Base-by-base conservation (phyloP, 208 protist genomes). In the Acanthamoeba culbertsoni region DNA sequence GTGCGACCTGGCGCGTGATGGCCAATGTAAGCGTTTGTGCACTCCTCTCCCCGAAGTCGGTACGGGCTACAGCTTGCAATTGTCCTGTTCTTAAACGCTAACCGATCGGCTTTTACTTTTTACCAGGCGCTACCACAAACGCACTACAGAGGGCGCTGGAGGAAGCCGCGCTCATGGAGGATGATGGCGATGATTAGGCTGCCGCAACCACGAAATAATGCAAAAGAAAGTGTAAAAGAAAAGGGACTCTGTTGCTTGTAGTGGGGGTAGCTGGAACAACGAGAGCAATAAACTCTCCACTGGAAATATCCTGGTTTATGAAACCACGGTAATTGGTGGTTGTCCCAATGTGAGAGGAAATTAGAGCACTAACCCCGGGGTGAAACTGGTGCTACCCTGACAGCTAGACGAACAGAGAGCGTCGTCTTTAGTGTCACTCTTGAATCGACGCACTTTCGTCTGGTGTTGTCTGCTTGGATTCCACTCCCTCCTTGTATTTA, bases 51-150 rank as follows among this genome's bases (percentile, higher is more conserved):
- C 45, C 23, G 45, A 57, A 65, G 79, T 63, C n/a, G 79, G 79
- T 89, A 55, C 62, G 40, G 23, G 33, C 46, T 82, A 82, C 42
- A 35, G 16, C 46, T 82, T 42, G 8, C 35, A 33, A 10, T 28
- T 73, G 26, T 37, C 28, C 33, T 26, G n/a, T n/a, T n/a, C n/a
- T n/a, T n/a, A n/a, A n/a, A n/a, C n/a, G n/a, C n/a, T n/a, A n/a
- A n/a, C n/a, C n/a, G n/a, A n/a, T n/a, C n/a, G n/a, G n/a, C n/a
- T n/a, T n/a, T n/a, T n/a, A n/a, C n/a, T n/a, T n/a, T n/a, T n/a
- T 20, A 26, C 14, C 45, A 89, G 79, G 79, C 26, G 79, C 79
- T 48, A 89, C 79, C 79, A 89, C 79, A 37, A 89, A 89, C 79
- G 33, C 79, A 48, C 53, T 89, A 45, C 46, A 46, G 53, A 55